Base-by-base conservation (phyloP, 192 early-diverging fungal species). In the Podochytrium sp. region DNA sequence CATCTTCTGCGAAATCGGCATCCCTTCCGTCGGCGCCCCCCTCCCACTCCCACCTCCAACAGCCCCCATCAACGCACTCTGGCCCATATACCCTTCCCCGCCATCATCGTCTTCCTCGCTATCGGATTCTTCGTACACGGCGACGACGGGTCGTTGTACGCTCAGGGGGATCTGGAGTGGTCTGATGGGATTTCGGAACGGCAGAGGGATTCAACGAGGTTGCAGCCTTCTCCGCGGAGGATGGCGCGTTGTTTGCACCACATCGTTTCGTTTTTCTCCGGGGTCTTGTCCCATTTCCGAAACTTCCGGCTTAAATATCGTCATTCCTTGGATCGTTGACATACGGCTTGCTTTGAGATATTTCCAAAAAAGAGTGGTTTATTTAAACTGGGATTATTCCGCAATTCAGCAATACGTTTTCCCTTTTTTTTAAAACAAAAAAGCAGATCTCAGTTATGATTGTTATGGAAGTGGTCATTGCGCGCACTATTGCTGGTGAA, bases 221-320 rank as follows among this genome's bases (percentile, higher is more conserved):
- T 95, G 79, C 87, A 95, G 1, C 90, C 93, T 78, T 96, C 92
- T 0, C 93, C 95, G 27, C 93, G 88, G 41, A 96, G 81, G 1
- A 96, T 93, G 0, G 92, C 85, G 73, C 92, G 87, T 68, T 97
- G 95, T 66, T 81, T 86, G 29, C 84, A 53, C 83, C 91, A 97
- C 90, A 96, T 92, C n/a, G 79, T 78, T 38, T 87, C 86, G 60
- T 90, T 86, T 76, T 96, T 96, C 59, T 91, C 92, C 34, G n/a
- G 85, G 76, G 82, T 97, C 95, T 16, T 57, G 55, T 29, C 12
- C 20, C 20, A 57, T 10, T 12, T 14, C 18, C 0, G 29, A 57
- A 57, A 49, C 16, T n/a, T n/a, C n/a, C n/a, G n/a, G n/a, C n/a
- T n/a, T n/a, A n/a, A n/a, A n/a, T n/a, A n/a, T n/a, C n/a, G n/a